Evolutionary conservation across 2,329 filamentous ascomycete genomes (phyloP), one percentile per base, ranked within the genome.

Genomic region (Fusarium continuum): DNA sequence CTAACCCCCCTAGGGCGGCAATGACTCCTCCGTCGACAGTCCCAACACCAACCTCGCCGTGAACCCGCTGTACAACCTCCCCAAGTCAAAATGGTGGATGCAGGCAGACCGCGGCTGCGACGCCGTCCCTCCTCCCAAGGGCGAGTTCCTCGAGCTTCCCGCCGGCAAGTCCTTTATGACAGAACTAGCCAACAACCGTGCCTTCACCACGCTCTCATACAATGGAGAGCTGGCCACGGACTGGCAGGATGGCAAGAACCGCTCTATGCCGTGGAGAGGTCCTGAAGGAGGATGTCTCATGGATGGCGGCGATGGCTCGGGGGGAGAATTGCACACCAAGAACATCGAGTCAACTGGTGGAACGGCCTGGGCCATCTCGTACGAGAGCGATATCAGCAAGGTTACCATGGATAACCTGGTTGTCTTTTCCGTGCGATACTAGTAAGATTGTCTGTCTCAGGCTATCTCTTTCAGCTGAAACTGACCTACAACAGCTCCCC

Each of bases 391-490:
- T n/a, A 66, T 83, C 17, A 68, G 70, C 36, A 73, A 78, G 23
- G 80, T 84, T 4, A 81, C 76, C 4, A 78, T 82, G 73, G 79
- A 82, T 39, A 83, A 83, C 61, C 72, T 84, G n/a, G 80, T 79
- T 3, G 80, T 85, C 5, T 83, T 84, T 57, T 78, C 77, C 1
- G 79, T 82, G 1, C 68, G 76, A 48, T 73, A 78, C 50, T 75
- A 81, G 74, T 80, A 71, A 54, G 76, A 71, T 20, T 5, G 23
- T 8, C 4, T 13, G 14, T 10, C 20, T 11, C 2, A 43, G 5
- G 10, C 3, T 8, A 1, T 26, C 4, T 4, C 2, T 46, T 26
- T 36, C 17, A 36, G 19, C 16, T 19, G 11, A 17, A 8, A 45
- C 49, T 45, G 13, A 64, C 28, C 14, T 16, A 8, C 0, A 10